Evolutionary conservation across 768 basidiomycete species (phyloP).

Genomic region (Pleurotus cornucopiae): DNA sequence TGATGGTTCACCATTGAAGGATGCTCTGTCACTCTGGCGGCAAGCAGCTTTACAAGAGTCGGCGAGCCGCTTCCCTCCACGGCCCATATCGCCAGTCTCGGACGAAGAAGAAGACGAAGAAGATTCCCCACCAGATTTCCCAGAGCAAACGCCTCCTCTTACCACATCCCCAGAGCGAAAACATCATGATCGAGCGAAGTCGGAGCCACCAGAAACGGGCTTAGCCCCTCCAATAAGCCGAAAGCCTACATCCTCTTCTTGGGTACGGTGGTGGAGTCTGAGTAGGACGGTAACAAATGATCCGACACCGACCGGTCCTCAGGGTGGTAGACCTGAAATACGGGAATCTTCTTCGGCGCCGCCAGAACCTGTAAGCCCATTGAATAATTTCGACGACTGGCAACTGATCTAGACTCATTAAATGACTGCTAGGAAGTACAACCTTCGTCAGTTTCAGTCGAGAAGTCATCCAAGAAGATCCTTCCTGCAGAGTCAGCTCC

Average conservation of each 20-base stretch:
- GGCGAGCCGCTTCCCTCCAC: conserved; percentile 22
- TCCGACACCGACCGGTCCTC: conserved; percentile 12
- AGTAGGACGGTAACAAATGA: conserved; percentile 35
- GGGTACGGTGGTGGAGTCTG: conserved; percentile 83
- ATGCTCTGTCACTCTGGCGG: conserved; percentile 71
- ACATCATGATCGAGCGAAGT: conserved; percentile 28
- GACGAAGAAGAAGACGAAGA: conserved; percentile 26
- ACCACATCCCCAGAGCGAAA: conserved; percentile 17
- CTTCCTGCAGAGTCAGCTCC: conserved; percentile 32
- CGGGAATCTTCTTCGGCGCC: conserved; percentile 25
- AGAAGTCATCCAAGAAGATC: conserved; percentile 13
- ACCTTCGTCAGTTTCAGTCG: conserved; percentile 1
- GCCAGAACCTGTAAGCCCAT: conserved; percentile 13
- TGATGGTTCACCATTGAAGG: conserved; percentile 73
- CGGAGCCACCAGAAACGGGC: conserved; percentile 33
- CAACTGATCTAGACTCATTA: not conserved
- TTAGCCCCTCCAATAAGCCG: conserved; percentile 14
- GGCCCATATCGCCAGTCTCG: conserved; percentile 30
- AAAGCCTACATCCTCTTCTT: conserved; percentile 59
- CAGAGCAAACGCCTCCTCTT: conserved; percentile 20
- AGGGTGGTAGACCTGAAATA: conserved; percentile 13
- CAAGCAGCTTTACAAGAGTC: conserved; percentile 29
- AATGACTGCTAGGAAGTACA: not conserved
- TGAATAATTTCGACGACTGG: not conserved
- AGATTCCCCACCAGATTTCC: conserved; percentile 16